Percentiles rank a stretch among this genome's conserved stretches.
Evolutionary conservation across 305 asterid genomes (phyloP).

Genomic region (Fraxinus ornus): DNA sequence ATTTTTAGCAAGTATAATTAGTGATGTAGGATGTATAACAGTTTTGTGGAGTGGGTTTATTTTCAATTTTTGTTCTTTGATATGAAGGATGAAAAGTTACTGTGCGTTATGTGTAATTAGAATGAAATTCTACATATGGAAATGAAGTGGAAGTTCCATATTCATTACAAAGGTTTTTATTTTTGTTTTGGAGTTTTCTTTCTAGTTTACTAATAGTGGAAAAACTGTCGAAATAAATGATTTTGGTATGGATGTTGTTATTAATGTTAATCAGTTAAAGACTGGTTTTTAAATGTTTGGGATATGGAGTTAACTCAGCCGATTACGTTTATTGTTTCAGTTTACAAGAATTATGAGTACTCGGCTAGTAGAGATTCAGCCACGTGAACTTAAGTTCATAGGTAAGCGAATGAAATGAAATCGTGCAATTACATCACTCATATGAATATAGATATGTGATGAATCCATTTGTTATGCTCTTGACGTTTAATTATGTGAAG

Average conservation of each 20-base stretch:
- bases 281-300: not conserved
- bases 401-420: conserved; percentile 41
- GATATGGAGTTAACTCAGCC: not conserved
- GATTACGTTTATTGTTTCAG: conserved; percentile 32
- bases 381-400: conserved; percentile 73
- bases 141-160: not conserved
- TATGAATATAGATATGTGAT: conserved; percentile 1
- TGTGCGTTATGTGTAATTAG: not conserved
- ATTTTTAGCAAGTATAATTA: not conserved
- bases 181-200: not conserved
- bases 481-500: not conserved
- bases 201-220: not conserved
- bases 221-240: not conserved
- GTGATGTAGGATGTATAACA: not conserved
- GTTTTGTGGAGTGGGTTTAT: not conserved
- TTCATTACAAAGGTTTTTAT: not conserved
- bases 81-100: not conserved
- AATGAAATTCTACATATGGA: not conserved
- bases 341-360: conserved; percentile 39
- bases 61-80: not conserved
- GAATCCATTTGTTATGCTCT: conserved; percentile 7
- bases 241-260: not conserved
- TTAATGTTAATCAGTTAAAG: not conserved
- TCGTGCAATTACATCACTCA: not conserved
- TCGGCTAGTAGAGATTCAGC: conserved; percentile 66